phyloP scores from a whole-genome alignment of 2,329 filamentous ascomycete genomes.

The Monosporascus sp. region DNA sequence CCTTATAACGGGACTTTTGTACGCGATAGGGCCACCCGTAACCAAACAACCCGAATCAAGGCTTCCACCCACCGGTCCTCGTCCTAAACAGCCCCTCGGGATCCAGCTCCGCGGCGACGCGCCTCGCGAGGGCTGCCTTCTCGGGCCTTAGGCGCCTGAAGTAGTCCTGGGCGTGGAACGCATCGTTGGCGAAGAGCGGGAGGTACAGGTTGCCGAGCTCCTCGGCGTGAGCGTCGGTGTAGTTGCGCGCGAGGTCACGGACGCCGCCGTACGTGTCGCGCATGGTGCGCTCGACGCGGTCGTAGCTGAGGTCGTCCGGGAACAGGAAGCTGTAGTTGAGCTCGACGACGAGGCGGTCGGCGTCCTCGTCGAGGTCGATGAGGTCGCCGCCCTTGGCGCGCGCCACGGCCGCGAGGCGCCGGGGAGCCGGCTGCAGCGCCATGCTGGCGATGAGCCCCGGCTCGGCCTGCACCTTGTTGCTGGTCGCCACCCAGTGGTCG shows the following conservation, averaged over 20 bases:
- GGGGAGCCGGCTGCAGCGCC: constrained; percentile 35
- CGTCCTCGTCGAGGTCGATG: constrained; percentile 32
- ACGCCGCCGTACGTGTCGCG: constrained; percentile 30
- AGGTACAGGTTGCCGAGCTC: constrained; percentile 30
- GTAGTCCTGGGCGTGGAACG: constrained; percentile 37
- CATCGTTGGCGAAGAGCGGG: constrained; percentile 40
- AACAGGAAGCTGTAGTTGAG: constrained; percentile 35
- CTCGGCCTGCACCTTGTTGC: constrained; percentile 16
- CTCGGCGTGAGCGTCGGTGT: constrained; percentile 25
- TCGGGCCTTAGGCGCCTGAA: constrained; percentile 33
- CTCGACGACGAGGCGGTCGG: constrained; percentile 38
- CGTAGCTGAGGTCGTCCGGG: constrained; percentile 18
- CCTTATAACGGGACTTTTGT: no score
- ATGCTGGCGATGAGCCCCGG: constrained; percentile 27
- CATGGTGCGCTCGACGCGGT: constrained; percentile 30
- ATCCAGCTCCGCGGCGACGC: constrained; percentile 31
- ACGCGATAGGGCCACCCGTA: background rate
- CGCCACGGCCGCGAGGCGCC: constrained; percentile 27
- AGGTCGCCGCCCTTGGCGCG: constrained; percentile 31
- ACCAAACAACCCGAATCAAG: background rate
- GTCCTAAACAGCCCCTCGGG: constrained; percentile 31
- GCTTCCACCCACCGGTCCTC: constrained; percentile 38
- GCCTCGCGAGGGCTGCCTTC: constrained; percentile 28
- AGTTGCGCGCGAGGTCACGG: constrained; percentile 21
- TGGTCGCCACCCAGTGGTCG: constrained; percentile 28